Percentiles rank a stretch among this genome's conserved stretches.
phyloP scores from a whole-genome alignment of 192 early-diverging fungal species.

The Ambispora gerdemannii region DNA sequence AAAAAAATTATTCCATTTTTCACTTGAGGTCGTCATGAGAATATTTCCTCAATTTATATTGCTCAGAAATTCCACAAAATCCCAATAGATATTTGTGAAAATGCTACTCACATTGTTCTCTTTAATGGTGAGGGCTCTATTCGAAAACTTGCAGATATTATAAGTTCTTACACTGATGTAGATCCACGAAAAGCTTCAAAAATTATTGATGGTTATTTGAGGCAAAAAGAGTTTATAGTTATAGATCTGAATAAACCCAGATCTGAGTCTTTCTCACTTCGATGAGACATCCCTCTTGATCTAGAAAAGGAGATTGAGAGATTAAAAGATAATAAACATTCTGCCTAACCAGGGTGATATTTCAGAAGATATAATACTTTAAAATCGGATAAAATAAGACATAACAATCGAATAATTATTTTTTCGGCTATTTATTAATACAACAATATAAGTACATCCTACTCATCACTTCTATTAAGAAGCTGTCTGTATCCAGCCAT shows the following conservation, averaged over 20 bases:
- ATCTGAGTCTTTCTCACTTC: slow-evolving; percentile 16
- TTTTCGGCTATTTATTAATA: no score
- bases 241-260: slow-evolving; percentile 14
- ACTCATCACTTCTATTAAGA: no score
- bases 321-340: slow-evolving; percentile 3
- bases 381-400: no score
- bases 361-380: no score
- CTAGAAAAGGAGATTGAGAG: background rate
- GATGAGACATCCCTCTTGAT: background rate
- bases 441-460: no score
- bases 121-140: slow-evolving; percentile 15
- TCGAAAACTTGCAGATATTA: slow-evolving; percentile 28
- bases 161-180: slow-evolving; percentile 10
- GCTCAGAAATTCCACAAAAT: slow-evolving; percentile 24
- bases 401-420: no score
- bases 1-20: slow-evolving; percentile 29
- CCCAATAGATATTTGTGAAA: slow-evolving; percentile 27
- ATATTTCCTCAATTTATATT: slow-evolving; percentile 26
- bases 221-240: slow-evolving; percentile 24
- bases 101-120: slow-evolving; percentile 26
- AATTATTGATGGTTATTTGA: slow-evolving; percentile 15
- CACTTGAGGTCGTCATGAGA: slow-evolving; percentile 14
- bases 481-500: no score
- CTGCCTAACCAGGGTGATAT: no score
- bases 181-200: slow-evolving; percentile 9